phyloP scores from a whole-genome alignment of 164 flowering plant species.

The Vitis cinerea region DNA sequence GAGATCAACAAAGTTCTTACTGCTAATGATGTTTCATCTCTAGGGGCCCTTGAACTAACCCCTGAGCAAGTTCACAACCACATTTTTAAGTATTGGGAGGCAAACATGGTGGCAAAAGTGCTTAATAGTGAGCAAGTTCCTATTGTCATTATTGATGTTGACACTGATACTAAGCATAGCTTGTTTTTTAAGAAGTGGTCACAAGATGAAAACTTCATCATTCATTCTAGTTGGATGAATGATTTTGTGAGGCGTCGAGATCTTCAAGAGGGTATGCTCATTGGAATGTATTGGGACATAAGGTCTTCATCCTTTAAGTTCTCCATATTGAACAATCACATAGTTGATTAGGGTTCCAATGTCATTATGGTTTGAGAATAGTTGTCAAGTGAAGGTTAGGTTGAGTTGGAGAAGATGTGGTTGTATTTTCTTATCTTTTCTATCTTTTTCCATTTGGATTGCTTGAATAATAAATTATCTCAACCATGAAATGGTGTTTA shows the following conservation, averaged over 20 bases:
- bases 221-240: constrained; percentile 1
- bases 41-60: constrained; percentile 7
- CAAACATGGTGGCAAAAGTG: not conserved
- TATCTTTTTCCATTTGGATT: too few relatives aligned
- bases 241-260: constrained; percentile 13
- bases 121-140: not conserved
- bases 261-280: constrained; percentile 12
- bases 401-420: too few relatives aligned
- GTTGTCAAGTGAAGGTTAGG: too few relatives aligned
- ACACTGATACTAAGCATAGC: not conserved
- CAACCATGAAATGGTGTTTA: too few relatives aligned
- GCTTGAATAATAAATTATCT: too few relatives aligned
- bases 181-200: constrained; percentile 11
- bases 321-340: constrained; percentile 12
- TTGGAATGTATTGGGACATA: constrained; percentile 14
- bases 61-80: constrained; percentile 1
- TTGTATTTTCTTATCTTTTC: too few relatives aligned
- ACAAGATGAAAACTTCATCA: constrained; percentile 5
- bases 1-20: constrained; percentile 4
- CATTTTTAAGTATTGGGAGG: not conserved
- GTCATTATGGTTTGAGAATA: too few relatives aligned
- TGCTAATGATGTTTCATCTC: not conserved
- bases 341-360: not conserved
- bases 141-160: constrained; percentile 5
- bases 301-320: constrained; percentile 3